phyloP scores from a whole-genome alignment of 805 yeast genomes.

The Candida odintsovae region DNA sequence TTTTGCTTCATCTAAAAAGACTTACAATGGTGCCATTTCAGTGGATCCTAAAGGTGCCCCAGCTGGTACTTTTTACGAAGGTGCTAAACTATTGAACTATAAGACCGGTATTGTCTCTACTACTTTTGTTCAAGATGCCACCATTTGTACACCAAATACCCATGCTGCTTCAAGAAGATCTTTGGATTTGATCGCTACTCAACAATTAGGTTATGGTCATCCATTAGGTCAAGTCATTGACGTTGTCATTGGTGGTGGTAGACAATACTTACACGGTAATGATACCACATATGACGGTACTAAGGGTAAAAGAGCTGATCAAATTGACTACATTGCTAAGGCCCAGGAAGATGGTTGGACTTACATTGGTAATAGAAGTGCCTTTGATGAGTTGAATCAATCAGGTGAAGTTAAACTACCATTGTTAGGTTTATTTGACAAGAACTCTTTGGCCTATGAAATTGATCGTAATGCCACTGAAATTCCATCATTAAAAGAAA shows the following conservation, averaged over 20 bases:
- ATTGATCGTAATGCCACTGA: conserved; percentile 58
- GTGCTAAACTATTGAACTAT: conserved; percentile 74
- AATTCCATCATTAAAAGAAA: conserved; percentile 74
- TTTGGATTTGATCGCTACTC: conserved; percentile 79
- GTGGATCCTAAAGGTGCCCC: conserved; percentile 63
- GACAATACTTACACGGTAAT: conserved; percentile 70
- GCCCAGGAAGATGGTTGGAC: conserved; percentile 60
- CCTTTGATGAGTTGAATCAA: conserved; percentile 46
- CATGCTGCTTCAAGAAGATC: conserved; percentile 70
- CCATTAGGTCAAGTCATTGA: conserved; percentile 77
- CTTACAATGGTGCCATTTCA: conserved; percentile 91
- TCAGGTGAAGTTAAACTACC: conserved; percentile 63
- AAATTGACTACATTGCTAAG: conserved; percentile 56
- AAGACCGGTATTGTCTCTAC: conserved; percentile 87
- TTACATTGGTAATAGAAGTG: conserved; percentile 52
- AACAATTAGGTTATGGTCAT: conserved; percentile 68
- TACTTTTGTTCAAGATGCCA: conserved; percentile 88
- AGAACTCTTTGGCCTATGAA: conserved; percentile 73
- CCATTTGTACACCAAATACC: conserved; percentile 83
- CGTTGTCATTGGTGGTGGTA: conserved; percentile 85
- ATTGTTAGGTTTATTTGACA: conserved; percentile 65
- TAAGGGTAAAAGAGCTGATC: conserved; percentile 63
- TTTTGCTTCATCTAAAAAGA: conserved; percentile 72
- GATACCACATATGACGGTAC: conserved; percentile 25
- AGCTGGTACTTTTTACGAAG: conserved; percentile 83